A percentile compares a stretch with the other conserved stretches of the same genome.
These are phyloP conservation scores for Bauhinia variegata DNA, from an alignment of 306 rosid genomes.

Conservation along the genomic window DNA sequence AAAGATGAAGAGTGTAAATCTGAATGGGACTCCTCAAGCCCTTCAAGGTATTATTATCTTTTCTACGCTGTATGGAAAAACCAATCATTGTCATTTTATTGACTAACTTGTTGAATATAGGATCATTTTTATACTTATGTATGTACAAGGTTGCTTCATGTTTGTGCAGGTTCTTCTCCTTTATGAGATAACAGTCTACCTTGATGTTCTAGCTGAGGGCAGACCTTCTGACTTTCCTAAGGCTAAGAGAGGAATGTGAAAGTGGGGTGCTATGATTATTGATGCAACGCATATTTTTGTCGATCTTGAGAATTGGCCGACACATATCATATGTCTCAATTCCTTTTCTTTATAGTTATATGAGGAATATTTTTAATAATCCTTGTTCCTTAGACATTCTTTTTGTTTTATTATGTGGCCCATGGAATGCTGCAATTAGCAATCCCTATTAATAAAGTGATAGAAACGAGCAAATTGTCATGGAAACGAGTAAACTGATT, in stretches of 20 bases:
- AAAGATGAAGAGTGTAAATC: slow-evolving; percentile 90
- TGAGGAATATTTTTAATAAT: slow-evolving; percentile 17
- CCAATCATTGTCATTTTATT: slow-evolving; percentile 6
- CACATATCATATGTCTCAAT: slow-evolving; percentile 64
- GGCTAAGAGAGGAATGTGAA: slow-evolving; percentile 80
- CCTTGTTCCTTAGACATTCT: background rate
- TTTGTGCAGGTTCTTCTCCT: slow-evolving; percentile 84
- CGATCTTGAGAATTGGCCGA: slow-evolving; percentile 92
- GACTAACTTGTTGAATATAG: background rate
- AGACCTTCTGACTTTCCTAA: slow-evolving; percentile 76
- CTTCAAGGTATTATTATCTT: slow-evolving; percentile 58
- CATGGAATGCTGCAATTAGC: slow-evolving; percentile 78
- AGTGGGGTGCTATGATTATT: slow-evolving; percentile 83
- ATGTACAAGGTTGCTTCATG: slow-evolving; percentile 31
- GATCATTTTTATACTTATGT: background rate
- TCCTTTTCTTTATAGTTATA: slow-evolving; percentile 8
- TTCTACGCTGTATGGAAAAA: slow-evolving; percentile 33
- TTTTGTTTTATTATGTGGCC: slow-evolving; percentile 57
- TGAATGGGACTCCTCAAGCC: slow-evolving; percentile 96
- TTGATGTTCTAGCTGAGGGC: slow-evolving; percentile 97
- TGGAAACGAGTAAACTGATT: no score
- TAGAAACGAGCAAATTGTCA: slow-evolving; percentile 74
- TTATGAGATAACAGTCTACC: slow-evolving; percentile 96
- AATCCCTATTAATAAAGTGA: slow-evolving; percentile 80
- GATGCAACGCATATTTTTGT: slow-evolving; percentile 95